Evolutionary conservation across 108 stramenopile species (phyloP).

Genomic region (Epithemia pelagica): DNA sequence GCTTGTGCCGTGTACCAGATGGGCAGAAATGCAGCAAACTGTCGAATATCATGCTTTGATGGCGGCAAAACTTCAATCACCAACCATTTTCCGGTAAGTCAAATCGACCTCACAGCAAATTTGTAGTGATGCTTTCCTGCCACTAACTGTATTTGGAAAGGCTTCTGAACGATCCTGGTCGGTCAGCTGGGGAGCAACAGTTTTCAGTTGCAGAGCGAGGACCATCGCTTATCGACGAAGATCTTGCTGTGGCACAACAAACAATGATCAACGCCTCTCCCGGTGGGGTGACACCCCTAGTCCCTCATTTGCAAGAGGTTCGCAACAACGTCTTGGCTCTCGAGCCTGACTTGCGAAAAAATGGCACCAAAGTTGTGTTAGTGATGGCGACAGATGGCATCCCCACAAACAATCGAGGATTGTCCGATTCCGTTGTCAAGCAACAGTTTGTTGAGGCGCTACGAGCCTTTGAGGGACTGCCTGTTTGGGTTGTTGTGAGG

Average conservation of each 20-base stretch:
- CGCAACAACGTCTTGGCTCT: constrained; percentile 42
- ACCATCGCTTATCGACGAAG: constrained; percentile 22
- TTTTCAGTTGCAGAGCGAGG: constrained; percentile 37
- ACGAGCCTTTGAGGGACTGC: constrained; percentile 58
- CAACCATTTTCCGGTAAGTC: constrained; percentile 56
- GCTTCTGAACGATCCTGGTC: constrained; percentile 51
- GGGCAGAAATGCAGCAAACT: constrained; percentile 52
- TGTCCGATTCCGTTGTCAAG: constrained; percentile 10
- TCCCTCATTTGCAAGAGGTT: constrained; percentile 66
- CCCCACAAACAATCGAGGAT: constrained; percentile 59
- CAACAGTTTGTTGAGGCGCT: constrained; percentile 46
- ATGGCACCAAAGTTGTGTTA: constrained; percentile 68
- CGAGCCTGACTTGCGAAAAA: constrained; percentile 30
- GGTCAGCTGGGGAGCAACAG: constrained; percentile 33
- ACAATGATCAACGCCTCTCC: constrained; percentile 52
- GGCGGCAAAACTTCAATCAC: constrained; percentile 28
- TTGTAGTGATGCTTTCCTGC: constrained; percentile 5
- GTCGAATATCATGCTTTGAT: constrained; percentile 50
- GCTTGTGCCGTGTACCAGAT: constrained; percentile 41
- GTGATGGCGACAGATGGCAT: constrained; percentile 85
- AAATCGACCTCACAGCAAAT: neutral
- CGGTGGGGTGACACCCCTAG: constrained; percentile 70
- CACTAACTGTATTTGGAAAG: constrained; percentile 8
- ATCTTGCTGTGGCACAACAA: constrained; percentile 32
- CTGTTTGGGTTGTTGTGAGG: constrained; percentile 82